Base-by-base conservation (phyloP, 257 asterid genomes). In the Plectranthus barbatus region DNA sequence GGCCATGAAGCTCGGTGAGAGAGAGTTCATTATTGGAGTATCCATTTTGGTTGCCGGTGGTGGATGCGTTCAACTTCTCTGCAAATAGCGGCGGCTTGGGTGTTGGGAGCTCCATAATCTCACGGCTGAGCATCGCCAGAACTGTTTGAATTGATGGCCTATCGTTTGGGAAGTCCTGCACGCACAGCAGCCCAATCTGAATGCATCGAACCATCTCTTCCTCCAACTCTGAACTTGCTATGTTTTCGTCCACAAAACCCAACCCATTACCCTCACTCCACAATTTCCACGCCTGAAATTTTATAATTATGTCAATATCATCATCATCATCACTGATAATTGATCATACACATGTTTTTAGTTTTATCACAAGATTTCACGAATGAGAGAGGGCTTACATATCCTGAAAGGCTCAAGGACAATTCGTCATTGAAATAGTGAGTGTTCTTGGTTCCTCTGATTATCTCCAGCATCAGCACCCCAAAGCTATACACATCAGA, bases 181-280 rank as follows among this genome's bases (percentile, higher is more conserved):
- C n/a, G n/a, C n/a, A n/a, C n/a, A n/a, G n/a, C n/a, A 81, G 67
- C 5, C 76, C 81, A 34, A 81, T 71, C 3, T 70, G 76, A 42
- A 83, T 75, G 64, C 82, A 83, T 48, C 81, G 68, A 11, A 13
- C 10, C 5, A 73, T 56, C 61, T 70, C 64, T 10, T 0, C 15
- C 20, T 0, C 19, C 10, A 42, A 34, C 0, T 40, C 57, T 9
- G 67, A 62, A 67, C 44, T 56, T 64, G n/a, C n/a, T n/a, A n/a
- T n/a, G n/a, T n/a, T n/a, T n/a, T n/a, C n/a, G n/a, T n/a, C n/a
- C n/a, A n/a, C 46, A 2, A 70, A 45, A 6, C 0, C 51, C 13
- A 8, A 6, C 0, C n/a, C 57, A n/a, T 70, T 70, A 7, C 9
- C 36, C 52, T 60, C 74, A 3, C 44, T 61, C 74, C 69, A 70